Percentiles rank a stretch among this genome's conserved stretches.
These are phyloP conservation scores for Cyclocybe aegerita DNA, from an alignment of 768 basidiomycete genomes.

Conservation along the genomic window DNA sequence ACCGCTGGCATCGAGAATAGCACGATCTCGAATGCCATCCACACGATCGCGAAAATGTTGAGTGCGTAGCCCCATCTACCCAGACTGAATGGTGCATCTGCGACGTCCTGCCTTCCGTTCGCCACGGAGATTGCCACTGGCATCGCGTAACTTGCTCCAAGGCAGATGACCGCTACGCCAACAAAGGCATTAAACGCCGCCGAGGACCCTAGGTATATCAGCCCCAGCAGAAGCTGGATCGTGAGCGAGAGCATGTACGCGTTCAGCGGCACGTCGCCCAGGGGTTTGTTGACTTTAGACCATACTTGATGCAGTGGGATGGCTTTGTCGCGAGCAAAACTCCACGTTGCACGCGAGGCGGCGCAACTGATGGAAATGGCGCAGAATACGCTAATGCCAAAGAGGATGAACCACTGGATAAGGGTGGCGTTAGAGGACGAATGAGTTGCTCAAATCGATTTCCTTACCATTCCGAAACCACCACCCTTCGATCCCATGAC, in stretches of 20 bases:
- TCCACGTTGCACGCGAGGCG: slow-evolving; percentile 70
- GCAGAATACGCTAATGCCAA: slow-evolving; percentile 58
- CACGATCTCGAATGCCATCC: slow-evolving; percentile 61
- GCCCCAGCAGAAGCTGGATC: slow-evolving; percentile 58
- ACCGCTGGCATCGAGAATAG: slow-evolving; percentile 70
- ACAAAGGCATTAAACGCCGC: slow-evolving; percentile 70
- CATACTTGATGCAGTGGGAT: slow-evolving; percentile 55
- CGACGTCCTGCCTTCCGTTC: slow-evolving; percentile 41
- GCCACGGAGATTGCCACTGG: slow-evolving; percentile 55
- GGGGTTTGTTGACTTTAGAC: slow-evolving; percentile 39
- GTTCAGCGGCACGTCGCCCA: slow-evolving; percentile 53
- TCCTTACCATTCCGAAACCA: slow-evolving; percentile 58
- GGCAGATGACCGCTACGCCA: slow-evolving; percentile 64
- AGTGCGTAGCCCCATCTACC: slow-evolving; percentile 44
- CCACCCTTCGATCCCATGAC: slow-evolving; percentile 62
- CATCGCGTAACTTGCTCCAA: slow-evolving; percentile 64
- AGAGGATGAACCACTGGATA: slow-evolving; percentile 35
- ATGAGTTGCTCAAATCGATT: slow-evolving; percentile 38
- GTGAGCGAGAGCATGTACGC: slow-evolving; percentile 58
- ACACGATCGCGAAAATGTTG: slow-evolving; percentile 54
- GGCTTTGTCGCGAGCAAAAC: slow-evolving; percentile 66
- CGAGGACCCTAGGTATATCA: slow-evolving; percentile 61
- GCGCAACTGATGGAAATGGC: slow-evolving; percentile 67
- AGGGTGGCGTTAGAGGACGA: neutral
- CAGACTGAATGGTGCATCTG: slow-evolving; percentile 49